Conservation (phyloP, 2,329 filamentous ascomycete species). For the Pyrenochaeta sp. region DNA sequence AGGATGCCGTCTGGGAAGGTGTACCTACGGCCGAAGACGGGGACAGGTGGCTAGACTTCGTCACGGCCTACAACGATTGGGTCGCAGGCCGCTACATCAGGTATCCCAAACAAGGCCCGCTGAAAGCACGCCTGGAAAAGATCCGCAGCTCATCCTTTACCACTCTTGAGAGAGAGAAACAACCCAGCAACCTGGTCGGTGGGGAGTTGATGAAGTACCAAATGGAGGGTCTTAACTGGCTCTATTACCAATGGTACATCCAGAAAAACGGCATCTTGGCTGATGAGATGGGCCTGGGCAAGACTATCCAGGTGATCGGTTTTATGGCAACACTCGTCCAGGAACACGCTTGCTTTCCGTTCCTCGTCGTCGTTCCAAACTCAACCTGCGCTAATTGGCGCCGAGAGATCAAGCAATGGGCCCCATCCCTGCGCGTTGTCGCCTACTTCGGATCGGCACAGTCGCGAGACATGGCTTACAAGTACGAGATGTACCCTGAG, state of each 20-base stretch:
- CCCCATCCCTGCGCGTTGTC: constrained; percentile 84
- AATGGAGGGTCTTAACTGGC: constrained; percentile 91
- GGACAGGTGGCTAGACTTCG: constrained; percentile 79
- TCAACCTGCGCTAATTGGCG: constrained; percentile 98
- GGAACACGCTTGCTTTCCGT: constrained; percentile 80
- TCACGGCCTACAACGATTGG: constrained; percentile 84
- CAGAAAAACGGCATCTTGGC: constrained; percentile 88
- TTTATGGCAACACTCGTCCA: constrained; percentile 74
- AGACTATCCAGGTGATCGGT: constrained; percentile 91
- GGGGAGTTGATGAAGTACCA: constrained; percentile 94
- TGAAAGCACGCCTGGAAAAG: constrained; percentile 73
- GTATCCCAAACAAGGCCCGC: constrained; percentile 58
- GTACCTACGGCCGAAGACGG: constrained; percentile 72
- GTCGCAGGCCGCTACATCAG: constrained; percentile 79
- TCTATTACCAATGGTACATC: constrained; percentile 86
- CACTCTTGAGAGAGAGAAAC: constrained; percentile 71
- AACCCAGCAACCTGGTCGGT: constrained; percentile 76
- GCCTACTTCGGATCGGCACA: constrained; percentile 83
- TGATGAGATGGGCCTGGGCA: constrained; percentile 97
- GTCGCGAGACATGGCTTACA: constrained; percentile 76
- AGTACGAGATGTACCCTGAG: constrained; percentile 84
- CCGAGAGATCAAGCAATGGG: constrained; percentile 93
- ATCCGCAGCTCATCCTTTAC: constrained; percentile 72
- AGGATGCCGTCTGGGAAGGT: constrained; percentile 88
- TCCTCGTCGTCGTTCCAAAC: constrained; percentile 91